Base-by-base conservation (phyloP, 2,329 filamentous ascomycete genomes). In the Pseudohalonectria lignicola region DNA sequence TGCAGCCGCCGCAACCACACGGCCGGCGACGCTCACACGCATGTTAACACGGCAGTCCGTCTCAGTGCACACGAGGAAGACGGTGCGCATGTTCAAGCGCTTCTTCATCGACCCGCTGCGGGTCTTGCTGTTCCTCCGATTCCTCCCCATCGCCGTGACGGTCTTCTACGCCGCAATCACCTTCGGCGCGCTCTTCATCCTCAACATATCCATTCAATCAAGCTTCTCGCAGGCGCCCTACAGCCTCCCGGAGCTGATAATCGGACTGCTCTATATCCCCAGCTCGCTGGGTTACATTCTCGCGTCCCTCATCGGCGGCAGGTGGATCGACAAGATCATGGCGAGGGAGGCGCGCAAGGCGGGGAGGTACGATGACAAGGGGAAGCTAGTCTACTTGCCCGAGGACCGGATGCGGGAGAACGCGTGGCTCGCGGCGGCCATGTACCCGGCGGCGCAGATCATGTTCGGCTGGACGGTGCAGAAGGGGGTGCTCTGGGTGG, bases 371-470 rank as follows among this genome's bases (percentile, higher is more conserved):
- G 82, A 86, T 47, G 70, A 69, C 26, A 58, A 73, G 28, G 84
- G 83, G 12, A 71, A 69, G 41, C 63, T 86, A 16, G 61, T 85
- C 9, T 82, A 76, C 50, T 64, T 76, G 2, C 86, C 86, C 0
- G 86, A 92, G 58, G 86, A 93, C 55, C 73, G 86, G 11, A 84
- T 92, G 74, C 69, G 79, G 31, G 82, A 90, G 53, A 92, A 93
- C 52, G 81, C 82, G 3, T 90, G 80, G 80, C 57, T 88, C 1
- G 81, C 80, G 3, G 79, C 79, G 1, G 63, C 76, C 4, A 47
- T 88, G 33, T 88, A 82, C 48, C 86, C 86, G 0, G 65, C 67
- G 0, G 79, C 78, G 0, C 56, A 92, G 42, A 63, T 92, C 20
- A 78, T 79, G 64, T 92, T 85, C 52, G 86, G 86, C 4, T 93